phyloP scores from a whole-genome alignment of 192 early-diverging fungal genomes.

The Backusella parvicylindrica region DNA sequence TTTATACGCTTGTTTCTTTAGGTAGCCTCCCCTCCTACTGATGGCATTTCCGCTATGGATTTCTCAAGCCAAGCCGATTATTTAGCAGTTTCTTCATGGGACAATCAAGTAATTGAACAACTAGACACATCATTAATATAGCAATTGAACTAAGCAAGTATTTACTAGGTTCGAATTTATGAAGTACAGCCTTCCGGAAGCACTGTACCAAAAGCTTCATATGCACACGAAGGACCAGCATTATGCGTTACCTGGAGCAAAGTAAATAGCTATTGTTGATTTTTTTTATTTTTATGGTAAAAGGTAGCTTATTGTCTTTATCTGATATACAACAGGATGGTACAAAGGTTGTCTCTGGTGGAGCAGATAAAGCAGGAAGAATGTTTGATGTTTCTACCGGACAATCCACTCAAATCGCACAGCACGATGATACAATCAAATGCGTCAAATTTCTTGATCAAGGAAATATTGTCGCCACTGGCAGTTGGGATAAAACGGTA shows the following conservation, averaged over 20 bases:
- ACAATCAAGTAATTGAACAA: constrained; percentile 58
- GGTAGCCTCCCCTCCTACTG: constrained; percentile 65
- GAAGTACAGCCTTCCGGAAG: constrained; percentile 78
- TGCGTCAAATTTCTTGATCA: constrained; percentile 76
- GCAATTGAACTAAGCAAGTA: neutral
- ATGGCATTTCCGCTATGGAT: constrained; percentile 73
- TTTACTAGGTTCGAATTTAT: constrained; percentile 85
- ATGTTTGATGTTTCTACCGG: constrained; percentile 83
- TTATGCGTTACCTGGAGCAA: constrained; percentile 85
- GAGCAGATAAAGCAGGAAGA: constrained; percentile 85
- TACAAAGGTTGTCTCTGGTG: constrained; percentile 83
- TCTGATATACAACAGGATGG: constrained; percentile 65
- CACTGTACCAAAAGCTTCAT: constrained; percentile 75
- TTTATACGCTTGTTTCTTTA: constrained; percentile 12
- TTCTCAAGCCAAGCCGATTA: constrained; percentile 84
- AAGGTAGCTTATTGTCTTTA: neutral
- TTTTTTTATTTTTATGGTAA: neutral
- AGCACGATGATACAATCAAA: constrained; percentile 88
- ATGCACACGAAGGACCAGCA: constrained; percentile 78
- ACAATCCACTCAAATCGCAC: constrained; percentile 79
- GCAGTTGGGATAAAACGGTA: constrained; percentile 94
- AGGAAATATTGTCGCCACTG: constrained; percentile 75
- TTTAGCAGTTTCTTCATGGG: constrained; percentile 89
- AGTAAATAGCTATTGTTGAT: constrained; percentile 44
- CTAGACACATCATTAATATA: too few relatives aligned